Conservation (phyloP, 176 grass and related monocot species). For the Oryza australiensis region DNA sequence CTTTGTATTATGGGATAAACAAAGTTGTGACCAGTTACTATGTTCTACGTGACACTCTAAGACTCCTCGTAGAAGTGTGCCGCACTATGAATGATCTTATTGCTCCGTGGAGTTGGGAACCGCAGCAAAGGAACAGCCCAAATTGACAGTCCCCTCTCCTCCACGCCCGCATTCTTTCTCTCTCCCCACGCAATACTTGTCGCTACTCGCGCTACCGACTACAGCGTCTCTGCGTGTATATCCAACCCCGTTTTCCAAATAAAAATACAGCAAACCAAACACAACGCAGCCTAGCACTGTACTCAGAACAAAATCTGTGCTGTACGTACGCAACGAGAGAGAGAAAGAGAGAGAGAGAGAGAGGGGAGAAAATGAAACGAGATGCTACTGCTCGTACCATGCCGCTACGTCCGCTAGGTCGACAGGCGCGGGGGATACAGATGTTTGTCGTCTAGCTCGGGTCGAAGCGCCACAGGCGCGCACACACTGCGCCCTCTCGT, state of each 20-base stretch:
- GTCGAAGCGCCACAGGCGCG: neutral
- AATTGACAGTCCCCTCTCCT: neutral
- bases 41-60: too few relatives aligned
- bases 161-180: neutral
- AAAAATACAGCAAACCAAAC: neutral
- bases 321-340: too few relatives aligned
- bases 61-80: too few relatives aligned
- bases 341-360: too few relatives aligned
- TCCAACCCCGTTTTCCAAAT: constrained; percentile 19
- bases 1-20: too few relatives aligned
- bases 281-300: constrained; percentile 7
- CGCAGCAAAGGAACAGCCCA: constrained; percentile 22
- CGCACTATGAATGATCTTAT: too few relatives aligned
- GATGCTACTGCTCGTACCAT: neutral
- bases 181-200: constrained; percentile 9
- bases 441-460: constrained; percentile 32
- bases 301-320: constrained; percentile 6
- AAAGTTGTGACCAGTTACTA: too few relatives aligned
- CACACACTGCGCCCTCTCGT: neutral
- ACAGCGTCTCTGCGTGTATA: constrained; percentile 24
- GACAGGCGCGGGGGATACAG: constrained; percentile 10
- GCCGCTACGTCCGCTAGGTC: constrained; percentile 24
- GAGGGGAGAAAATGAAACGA: too few relatives aligned
- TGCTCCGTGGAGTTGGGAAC: constrained; percentile 35
- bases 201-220: constrained; percentile 4